phyloP scores from a whole-genome alignment of 2,329 filamentous ascomycete species.

The Penicillium verrucosum region DNA sequence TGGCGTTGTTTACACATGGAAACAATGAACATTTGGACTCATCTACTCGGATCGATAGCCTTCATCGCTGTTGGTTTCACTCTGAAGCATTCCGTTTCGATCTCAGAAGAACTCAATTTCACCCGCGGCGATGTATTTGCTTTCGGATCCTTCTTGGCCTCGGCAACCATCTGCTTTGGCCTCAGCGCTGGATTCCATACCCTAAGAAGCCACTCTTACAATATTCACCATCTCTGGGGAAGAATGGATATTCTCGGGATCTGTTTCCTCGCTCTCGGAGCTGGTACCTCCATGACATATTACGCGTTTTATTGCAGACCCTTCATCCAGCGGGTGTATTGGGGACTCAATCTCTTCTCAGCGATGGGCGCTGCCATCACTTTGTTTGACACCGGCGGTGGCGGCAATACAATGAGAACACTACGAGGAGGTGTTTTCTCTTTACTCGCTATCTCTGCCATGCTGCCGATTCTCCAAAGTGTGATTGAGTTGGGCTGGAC shows the following conservation, averaged over 20 bases:
- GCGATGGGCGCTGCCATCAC: slow-evolving; percentile 15
- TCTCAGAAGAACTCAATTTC: background rate
- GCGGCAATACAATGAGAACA: slow-evolving; percentile 24
- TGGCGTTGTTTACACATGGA: slow-evolving; percentile 16
- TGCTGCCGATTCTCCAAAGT: slow-evolving; percentile 28
- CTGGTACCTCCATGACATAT: slow-evolving; percentile 22
- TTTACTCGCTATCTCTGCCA: slow-evolving; percentile 27
- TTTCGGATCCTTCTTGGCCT: slow-evolving; percentile 6
- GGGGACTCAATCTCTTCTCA: slow-evolving; percentile 18
- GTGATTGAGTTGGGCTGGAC: slow-evolving; percentile 24
- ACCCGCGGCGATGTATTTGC: slow-evolving; percentile 8
- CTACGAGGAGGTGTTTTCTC: slow-evolving; percentile 25
- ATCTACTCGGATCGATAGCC: background rate
- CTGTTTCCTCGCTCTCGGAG: slow-evolving; percentile 20
- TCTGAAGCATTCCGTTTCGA: background rate
- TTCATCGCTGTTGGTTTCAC: background rate
- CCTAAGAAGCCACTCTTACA: slow-evolving; percentile 30
- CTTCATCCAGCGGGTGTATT: slow-evolving; percentile 20
- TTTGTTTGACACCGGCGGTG: slow-evolving; percentile 29
- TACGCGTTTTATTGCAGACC: slow-evolving; percentile 27
- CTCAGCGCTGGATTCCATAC: slow-evolving; percentile 25
- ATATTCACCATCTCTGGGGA: slow-evolving; percentile 29
- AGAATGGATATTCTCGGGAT: slow-evolving; percentile 31
- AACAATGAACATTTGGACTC: slow-evolving; percentile 14
- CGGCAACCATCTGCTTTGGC: slow-evolving; percentile 7